A percentile compares a stretch with the other conserved stretches of the same genome.
phyloP scores from a whole-genome alignment of 2,329 filamentous ascomycete genomes.

The Allantophomopsis cytisporea region DNA sequence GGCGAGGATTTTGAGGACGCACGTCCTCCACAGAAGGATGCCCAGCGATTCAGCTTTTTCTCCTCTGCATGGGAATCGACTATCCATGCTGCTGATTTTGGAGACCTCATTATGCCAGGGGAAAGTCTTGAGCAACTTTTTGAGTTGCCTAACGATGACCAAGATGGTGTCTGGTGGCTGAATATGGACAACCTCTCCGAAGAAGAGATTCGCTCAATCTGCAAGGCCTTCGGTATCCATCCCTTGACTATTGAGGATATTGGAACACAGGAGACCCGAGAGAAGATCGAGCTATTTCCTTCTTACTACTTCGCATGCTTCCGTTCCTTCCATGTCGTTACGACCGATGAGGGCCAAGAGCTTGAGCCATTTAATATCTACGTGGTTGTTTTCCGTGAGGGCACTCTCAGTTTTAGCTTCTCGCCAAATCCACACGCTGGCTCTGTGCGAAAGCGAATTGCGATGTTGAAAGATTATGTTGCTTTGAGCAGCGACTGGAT shows the following conservation, averaged over 20 bases:
- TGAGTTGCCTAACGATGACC: slow-evolving; percentile 43
- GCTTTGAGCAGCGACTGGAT: slow-evolving; percentile 96
- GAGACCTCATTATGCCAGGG: slow-evolving; percentile 76
- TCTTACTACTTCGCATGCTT: slow-evolving; percentile 98
- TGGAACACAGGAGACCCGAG: slow-evolving; percentile 83
- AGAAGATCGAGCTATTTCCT: slow-evolving; percentile 96
- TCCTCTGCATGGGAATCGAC: slow-evolving; percentile 90
- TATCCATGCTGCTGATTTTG: slow-evolving; percentile 80
- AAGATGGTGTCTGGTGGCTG: slow-evolving; percentile 92
- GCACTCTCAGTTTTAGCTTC: slow-evolving; percentile 90
- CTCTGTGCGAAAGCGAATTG: slow-evolving; percentile 83
- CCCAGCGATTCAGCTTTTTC: slow-evolving; percentile 90
- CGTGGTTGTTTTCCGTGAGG: slow-evolving; percentile 91
- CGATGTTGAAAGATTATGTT: slow-evolving; percentile 87
- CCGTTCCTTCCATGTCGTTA: slow-evolving; percentile 72
- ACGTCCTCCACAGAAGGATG: slow-evolving; percentile 31
- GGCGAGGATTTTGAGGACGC: slow-evolving; percentile 18
- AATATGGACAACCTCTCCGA: slow-evolving; percentile 85
- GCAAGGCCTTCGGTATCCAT: slow-evolving; percentile 90
- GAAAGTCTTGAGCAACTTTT: slow-evolving; percentile 87
- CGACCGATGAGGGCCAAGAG: slow-evolving; percentile 68
- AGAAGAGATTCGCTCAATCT: slow-evolving; percentile 77
- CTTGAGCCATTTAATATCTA: slow-evolving; percentile 95
- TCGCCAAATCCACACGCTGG: slow-evolving; percentile 74
- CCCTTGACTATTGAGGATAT: slow-evolving; percentile 95